These are phyloP conservation scores for Dichotomocladium elegans DNA, from an alignment of 371 early-diverging fungal species.

Conservation along the genomic window DNA sequence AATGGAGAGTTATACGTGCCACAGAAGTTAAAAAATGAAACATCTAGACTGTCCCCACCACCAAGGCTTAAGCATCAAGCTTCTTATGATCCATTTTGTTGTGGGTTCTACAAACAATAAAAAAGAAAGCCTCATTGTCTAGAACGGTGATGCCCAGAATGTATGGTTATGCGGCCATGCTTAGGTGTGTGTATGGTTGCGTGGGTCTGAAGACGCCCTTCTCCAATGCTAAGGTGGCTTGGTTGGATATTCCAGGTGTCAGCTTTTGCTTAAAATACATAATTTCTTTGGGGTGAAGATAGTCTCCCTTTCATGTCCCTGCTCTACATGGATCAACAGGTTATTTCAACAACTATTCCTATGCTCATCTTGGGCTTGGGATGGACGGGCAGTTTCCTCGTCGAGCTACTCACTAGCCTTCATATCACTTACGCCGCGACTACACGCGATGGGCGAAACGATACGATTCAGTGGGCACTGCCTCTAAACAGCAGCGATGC, in stretches of 20 bases:
- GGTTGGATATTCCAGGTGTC: background rate
- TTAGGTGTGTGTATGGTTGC: background rate
- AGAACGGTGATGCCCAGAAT: too few species aligned
- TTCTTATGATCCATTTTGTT: too few species aligned
- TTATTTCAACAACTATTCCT: conserved; percentile 19
- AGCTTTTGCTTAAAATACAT: background rate
- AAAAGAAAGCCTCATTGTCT: background rate
- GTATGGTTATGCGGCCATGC: too few species aligned
- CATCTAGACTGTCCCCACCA: background rate
- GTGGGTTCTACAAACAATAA: background rate
- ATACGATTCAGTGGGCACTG: conserved; percentile 35
- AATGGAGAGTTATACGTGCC: background rate
- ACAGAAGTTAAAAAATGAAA: background rate
- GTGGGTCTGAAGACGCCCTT: background rate
- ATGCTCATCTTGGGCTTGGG: conserved; percentile 42
- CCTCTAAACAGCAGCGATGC: conserved; percentile 1
- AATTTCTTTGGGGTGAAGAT: background rate
- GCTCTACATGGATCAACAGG: conserved; percentile 19
- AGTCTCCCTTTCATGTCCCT: background rate
- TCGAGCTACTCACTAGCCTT: conserved; percentile 12
- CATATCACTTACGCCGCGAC: conserved; percentile 34
- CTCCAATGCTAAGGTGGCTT: background rate
- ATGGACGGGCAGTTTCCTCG: conserved; percentile 46
- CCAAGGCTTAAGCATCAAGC: background rate
- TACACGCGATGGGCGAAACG: conserved; percentile 41